Conservation (phyloP, 495 filamentous ascomycete species). For the Aspergillus homomorphus region DNA sequence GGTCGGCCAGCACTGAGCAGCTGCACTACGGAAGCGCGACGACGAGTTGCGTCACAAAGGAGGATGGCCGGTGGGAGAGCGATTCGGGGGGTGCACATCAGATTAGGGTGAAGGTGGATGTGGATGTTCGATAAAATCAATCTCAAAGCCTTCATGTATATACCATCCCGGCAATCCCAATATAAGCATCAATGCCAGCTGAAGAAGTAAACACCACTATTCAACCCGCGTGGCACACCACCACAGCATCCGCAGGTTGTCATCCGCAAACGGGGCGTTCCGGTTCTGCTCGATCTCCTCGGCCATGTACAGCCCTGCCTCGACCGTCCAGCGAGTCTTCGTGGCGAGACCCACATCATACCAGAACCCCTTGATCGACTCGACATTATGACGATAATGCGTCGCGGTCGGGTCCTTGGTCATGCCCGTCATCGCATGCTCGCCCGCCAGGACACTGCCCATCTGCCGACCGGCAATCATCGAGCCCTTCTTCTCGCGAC, state of each 20-base stretch:
- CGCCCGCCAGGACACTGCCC: constrained; percentile 28
- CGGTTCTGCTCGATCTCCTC: constrained; percentile 15
- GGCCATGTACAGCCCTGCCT: constrained; percentile 20
- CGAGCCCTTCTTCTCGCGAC: constrained; percentile 27
- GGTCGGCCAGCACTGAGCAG: background rate
- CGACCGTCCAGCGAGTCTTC: constrained; percentile 38
- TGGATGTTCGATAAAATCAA: background rate
- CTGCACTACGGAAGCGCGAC: background rate
- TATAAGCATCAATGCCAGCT: too few species aligned
- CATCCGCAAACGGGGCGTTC: constrained; percentile 13
- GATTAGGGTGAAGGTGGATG: background rate
- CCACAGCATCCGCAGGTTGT: constrained; percentile 19
- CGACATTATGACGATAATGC: constrained; percentile 40
- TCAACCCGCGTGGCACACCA: constrained; percentile 19
- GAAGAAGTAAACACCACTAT: background rate
- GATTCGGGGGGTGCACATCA: background rate
- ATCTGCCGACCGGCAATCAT: constrained; percentile 45
- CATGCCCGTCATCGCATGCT: constrained; percentile 21
- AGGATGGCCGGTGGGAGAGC: background rate
- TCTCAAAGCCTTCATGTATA: background rate
- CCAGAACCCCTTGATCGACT: constrained; percentile 45
- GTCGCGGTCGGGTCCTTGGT: constrained; percentile 4
- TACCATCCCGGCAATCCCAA: too few species aligned
- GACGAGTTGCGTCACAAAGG: background rate
- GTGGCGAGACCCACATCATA: constrained; percentile 40